phyloP scores from a whole-genome alignment of 1,284 basidiomycete genomes.

The Agroathelia rolfsii region DNA sequence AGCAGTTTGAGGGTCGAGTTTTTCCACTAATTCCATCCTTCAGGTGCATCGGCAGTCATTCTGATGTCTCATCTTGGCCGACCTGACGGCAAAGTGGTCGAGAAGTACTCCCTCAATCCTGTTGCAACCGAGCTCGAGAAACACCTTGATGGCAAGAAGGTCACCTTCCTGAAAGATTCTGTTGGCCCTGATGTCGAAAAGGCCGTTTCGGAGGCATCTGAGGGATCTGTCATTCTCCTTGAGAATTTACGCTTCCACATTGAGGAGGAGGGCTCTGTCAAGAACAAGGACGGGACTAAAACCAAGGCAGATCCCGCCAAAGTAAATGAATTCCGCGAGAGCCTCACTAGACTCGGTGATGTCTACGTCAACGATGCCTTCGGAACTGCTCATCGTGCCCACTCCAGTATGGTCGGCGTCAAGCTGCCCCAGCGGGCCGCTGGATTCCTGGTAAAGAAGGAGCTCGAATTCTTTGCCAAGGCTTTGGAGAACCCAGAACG shows the following conservation, averaged over 20 bases:
- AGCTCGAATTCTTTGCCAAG: constrained; percentile 98
- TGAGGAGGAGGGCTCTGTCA: constrained; percentile 92
- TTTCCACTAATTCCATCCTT: constrained; percentile 8
- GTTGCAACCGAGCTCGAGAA: constrained; percentile 68
- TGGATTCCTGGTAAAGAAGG: constrained; percentile 97
- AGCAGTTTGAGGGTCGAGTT: too few species aligned
- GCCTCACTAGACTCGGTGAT: constrained; percentile 87
- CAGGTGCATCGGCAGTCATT: constrained; percentile 79
- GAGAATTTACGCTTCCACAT: constrained; percentile 99
- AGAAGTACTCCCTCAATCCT: constrained; percentile 89
- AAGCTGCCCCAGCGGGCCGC: constrained; percentile 90
- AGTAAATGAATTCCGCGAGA: constrained; percentile 79
- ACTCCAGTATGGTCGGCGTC: constrained; percentile 98
- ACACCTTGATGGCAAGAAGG: constrained; percentile 57
- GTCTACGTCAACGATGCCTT: constrained; percentile 99
- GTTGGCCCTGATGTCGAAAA: constrained; percentile 82
- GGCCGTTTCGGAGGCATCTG: constrained; percentile 59
- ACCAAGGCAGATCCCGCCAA: constrained; percentile 82
- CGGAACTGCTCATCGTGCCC: constrained; percentile 96
- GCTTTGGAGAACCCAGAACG: constrained; percentile 90
- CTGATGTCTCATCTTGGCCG: constrained; percentile 99
- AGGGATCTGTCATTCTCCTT: constrained; percentile 83
- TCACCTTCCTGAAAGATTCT: constrained; percentile 82
- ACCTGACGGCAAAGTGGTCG: constrained; percentile 85
- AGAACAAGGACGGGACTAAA: constrained; percentile 90